Evolutionary conservation across 1,139 yeast genomes (phyloP).

Genomic region (Blastobotrys aristatus): DNA sequence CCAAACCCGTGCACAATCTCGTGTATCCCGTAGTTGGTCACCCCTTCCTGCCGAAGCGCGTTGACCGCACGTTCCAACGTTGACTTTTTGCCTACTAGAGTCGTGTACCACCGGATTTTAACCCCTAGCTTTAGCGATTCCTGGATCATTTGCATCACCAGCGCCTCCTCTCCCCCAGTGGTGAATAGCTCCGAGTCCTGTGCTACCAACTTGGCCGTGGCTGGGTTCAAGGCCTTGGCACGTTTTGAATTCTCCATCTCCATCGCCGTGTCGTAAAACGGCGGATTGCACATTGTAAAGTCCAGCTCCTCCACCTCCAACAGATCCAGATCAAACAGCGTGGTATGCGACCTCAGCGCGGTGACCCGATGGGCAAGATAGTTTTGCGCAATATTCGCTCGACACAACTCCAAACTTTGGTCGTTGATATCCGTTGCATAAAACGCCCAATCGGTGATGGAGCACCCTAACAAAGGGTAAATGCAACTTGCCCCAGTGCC

Average conservation of each 20-base stretch:
- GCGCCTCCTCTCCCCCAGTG: slow-evolving; percentile 41
- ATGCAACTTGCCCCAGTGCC: slow-evolving; percentile 44
- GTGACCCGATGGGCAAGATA: slow-evolving; percentile 12
- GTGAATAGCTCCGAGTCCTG: slow-evolving; percentile 36
- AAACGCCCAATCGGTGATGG: slow-evolving; percentile 24
- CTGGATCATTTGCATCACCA: slow-evolving; percentile 33
- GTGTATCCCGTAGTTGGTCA: slow-evolving; percentile 32
- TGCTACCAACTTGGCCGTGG: slow-evolving; percentile 26
- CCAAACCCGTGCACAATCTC: slow-evolving; percentile 30
- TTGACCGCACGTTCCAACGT: slow-evolving; percentile 29
- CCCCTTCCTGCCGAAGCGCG: slow-evolving; percentile 19
- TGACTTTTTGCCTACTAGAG: slow-evolving; percentile 37
- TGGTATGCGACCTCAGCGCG: slow-evolving; percentile 6
- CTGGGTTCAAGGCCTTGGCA: slow-evolving; percentile 18
- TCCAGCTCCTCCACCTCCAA: slow-evolving; percentile 14
- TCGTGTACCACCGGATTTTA: slow-evolving; percentile 36
- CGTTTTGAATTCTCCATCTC: slow-evolving; percentile 30
- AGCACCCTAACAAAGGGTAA: slow-evolving; percentile 37
- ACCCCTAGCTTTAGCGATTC: slow-evolving; percentile 27
- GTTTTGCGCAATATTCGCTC: slow-evolving; percentile 26
- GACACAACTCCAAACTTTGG: slow-evolving; percentile 30
- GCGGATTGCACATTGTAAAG: slow-evolving; percentile 45
- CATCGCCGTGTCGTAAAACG: slow-evolving; percentile 37
- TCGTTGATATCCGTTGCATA: slow-evolving; percentile 39
- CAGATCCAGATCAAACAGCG: slow-evolving; percentile 13